Evolutionary conservation across 2,329 filamentous ascomycete genomes (phyloP).

Genomic region (Phaeosphaeriaceae sp.): DNA sequence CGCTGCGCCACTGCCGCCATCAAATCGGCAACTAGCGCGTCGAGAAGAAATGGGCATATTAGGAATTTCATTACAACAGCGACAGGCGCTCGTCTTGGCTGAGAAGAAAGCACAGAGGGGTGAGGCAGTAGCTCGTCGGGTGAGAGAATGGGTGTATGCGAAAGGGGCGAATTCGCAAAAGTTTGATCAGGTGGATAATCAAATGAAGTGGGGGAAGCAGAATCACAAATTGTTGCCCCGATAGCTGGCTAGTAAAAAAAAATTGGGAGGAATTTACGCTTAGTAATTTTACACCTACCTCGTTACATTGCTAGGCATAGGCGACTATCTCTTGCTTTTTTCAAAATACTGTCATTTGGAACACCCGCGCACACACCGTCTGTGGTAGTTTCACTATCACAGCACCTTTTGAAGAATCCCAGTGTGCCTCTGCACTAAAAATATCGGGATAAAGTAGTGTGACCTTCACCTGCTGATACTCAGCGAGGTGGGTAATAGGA

Average conservation of each 20-base stretch:
- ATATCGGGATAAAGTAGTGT: background rate
- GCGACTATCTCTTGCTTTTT: no score
- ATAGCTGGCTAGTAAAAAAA: background rate
- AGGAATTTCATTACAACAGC: slow-evolving; percentile 19
- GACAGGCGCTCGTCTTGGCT: slow-evolving; percentile 22
- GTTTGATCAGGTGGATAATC: slow-evolving; percentile 6
- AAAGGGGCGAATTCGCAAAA: slow-evolving; percentile 23
- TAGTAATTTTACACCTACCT: no score
- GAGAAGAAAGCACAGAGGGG: slow-evolving; percentile 28
- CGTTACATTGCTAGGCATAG: no score
- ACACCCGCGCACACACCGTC: background rate
- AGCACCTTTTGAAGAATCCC: background rate
- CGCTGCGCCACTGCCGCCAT: background rate
- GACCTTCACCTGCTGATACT: background rate
- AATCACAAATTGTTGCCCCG: slow-evolving; percentile 8
- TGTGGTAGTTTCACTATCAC: background rate
- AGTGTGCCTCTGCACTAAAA: background rate
- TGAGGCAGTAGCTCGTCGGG: slow-evolving; percentile 18
- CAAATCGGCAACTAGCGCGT: background rate
- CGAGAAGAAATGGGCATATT: slow-evolving; percentile 23
- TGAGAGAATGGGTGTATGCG: slow-evolving; percentile 21
- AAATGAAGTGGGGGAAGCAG: slow-evolving; percentile 4
- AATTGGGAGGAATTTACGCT: no score
- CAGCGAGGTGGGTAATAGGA: background rate
- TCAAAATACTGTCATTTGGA: background rate